Percentiles rank a stretch among this genome's conserved stretches.
Evolutionary conservation across 176 grass and related monocot genomes (phyloP).

Genomic region (Bonia amplexicaulis): DNA sequence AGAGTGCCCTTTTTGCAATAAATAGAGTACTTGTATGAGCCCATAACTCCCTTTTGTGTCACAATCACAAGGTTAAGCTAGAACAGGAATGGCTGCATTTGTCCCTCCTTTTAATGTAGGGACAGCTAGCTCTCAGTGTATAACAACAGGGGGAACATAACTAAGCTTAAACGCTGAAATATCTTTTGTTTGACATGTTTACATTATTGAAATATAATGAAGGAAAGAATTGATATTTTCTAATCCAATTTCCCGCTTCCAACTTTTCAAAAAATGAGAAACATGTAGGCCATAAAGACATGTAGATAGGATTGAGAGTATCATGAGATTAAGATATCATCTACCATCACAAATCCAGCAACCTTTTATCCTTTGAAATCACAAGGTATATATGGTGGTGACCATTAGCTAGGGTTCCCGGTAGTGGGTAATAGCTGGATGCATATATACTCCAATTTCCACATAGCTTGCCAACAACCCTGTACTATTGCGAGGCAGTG

Average conservation of each 20-base stretch:
- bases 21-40: background rate
- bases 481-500: background rate
- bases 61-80: background rate
- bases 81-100: background rate
- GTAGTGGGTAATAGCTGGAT: slow-evolving; percentile 20
- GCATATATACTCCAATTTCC: background rate
- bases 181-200: no score
- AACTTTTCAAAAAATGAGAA: background rate
- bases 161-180: no score
- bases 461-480: background rate
- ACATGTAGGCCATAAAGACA: background rate
- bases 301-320: background rate
- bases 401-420: background rate
- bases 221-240: no score
- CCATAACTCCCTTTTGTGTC: background rate
- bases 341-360: background rate
- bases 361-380: slow-evolving; percentile 16
- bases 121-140: no score
- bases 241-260: background rate
- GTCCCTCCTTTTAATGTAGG: background rate
- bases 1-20: background rate
- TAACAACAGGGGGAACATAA: no score
- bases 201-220: no score
- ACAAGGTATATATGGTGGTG: slow-evolving; percentile 17
- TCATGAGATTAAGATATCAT: slow-evolving; percentile 4